phyloP scores from a whole-genome alignment of 768 basidiomycete species.

The Lentinula sp. region DNA sequence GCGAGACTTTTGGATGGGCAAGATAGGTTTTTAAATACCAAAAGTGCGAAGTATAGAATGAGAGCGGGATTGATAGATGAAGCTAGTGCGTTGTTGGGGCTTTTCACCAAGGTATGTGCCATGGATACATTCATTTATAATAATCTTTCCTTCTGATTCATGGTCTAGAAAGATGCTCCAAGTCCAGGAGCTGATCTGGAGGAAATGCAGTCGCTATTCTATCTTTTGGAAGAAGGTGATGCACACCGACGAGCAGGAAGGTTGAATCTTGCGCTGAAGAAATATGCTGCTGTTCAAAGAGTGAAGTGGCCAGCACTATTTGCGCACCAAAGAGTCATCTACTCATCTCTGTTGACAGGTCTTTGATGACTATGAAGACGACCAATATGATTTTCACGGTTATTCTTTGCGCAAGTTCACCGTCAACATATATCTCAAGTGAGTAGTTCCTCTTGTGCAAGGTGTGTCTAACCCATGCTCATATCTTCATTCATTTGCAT shows the following conservation, averaged over 20 bases:
- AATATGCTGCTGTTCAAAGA: slow-evolving; percentile 70
- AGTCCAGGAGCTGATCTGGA: slow-evolving; percentile 76
- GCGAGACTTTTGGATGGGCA: slow-evolving; percentile 86
- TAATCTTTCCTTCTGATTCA: neutral
- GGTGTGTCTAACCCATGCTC: neutral
- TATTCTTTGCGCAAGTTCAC: slow-evolving; percentile 90
- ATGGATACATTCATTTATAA: neutral
- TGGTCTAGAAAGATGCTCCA: slow-evolving; percentile 72
- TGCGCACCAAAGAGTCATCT: neutral
- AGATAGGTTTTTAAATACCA: slow-evolving; percentile 93
- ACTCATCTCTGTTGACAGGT: slow-evolving; percentile 33
- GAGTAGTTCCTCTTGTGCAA: slow-evolving; percentile 18
- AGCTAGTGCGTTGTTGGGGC: slow-evolving; percentile 64
- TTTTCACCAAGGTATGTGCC: slow-evolving; percentile 83
- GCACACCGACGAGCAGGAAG: slow-evolving; percentile 60
- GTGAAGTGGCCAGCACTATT: slow-evolving; percentile 28
- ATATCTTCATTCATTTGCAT: neutral
- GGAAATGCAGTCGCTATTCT: slow-evolving; percentile 94
- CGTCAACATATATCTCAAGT: slow-evolving; percentile 83
- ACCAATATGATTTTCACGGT: slow-evolving; percentile 97
- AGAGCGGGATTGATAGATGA: slow-evolving; percentile 76
- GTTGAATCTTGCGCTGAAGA: slow-evolving; percentile 77
- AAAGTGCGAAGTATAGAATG: slow-evolving; percentile 85
- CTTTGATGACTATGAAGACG: slow-evolving; percentile 86
- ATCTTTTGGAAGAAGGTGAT: slow-evolving; percentile 77